Base-by-base conservation (phyloP, 345 rosid species). In the Toxicodendron radicans region DNA sequence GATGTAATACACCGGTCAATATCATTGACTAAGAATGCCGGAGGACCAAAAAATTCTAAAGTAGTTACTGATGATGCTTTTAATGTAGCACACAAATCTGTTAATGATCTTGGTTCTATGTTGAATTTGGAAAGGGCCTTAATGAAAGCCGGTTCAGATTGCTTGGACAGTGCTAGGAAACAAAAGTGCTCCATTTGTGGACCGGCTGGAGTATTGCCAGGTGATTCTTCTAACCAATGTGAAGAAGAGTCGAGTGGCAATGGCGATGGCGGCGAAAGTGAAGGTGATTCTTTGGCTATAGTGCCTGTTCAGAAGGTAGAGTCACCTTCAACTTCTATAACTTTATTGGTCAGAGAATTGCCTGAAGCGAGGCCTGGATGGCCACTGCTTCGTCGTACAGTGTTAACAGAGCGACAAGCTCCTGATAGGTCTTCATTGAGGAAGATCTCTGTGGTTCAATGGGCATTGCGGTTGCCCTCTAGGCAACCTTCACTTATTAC, bases 321-420 rank as follows among this genome's bases (percentile, higher is more conserved):
- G 78, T 82, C 70, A 35, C 46, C 89, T 54, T 58, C 81, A 0
- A 69, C 83, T 73, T 83, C 90, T n/a, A 38, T 75, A 33, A 80
- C 92, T 59, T 58, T 57, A 75, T 71, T 85, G 77, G 78, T 82
- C 21, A 81, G 68, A 75, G 82, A 84, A 72, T 70, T 84, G 76
- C 90, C 97, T 73, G 91, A 85, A 72, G 54, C 73, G 66, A 87
- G 80, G 67, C 93, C 98, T 20, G 94, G 99, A 52, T 91, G 99
- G 99, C 95, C 99, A 48, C 79, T 91, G 73, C 96, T 86, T 71
- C 85, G 89, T 48, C 89, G 80, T 62, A 75, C 89, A 32, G 59
- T 69, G 62, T 73, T 75, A 46, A 46, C 84, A 0, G 78, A 89
- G 48, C 58, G 64, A 61, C 76, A 73, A 60, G 74, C 83, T 17